Conservation (phyloP, 2,329 filamentous ascomycete species). For the Exophiala sideris region DNA sequence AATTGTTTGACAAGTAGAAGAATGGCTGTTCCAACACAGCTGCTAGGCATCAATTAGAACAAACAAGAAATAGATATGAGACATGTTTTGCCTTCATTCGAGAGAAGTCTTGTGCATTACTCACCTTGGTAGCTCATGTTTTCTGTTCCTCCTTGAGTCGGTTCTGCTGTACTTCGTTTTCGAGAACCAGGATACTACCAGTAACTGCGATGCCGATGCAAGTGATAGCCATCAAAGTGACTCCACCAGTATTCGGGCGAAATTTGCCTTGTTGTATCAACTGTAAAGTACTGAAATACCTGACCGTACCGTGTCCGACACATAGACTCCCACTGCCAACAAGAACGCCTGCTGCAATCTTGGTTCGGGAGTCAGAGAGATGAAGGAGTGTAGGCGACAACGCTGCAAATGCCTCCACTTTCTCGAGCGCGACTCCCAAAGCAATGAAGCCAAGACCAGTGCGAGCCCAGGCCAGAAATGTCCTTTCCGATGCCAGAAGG, state of each 20-base stretch:
- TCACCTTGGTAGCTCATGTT: not conserved
- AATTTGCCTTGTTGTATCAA: constrained; percentile 45
- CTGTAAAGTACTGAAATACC: constrained; percentile 47
- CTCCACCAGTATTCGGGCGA: constrained; percentile 19
- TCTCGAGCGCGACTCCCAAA: constrained; percentile 49
- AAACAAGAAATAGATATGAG: not conserved
- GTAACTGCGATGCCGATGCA: constrained; percentile 16
- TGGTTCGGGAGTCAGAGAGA: constrained; percentile 27
- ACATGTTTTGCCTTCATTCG: not conserved
- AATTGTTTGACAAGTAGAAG: not conserved
- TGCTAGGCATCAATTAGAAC: not conserved
- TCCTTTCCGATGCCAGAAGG: constrained; percentile 54
- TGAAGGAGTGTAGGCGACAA: constrained; percentile 17
- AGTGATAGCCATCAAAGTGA: constrained; percentile 17
- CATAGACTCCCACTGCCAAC: constrained; percentile 46
- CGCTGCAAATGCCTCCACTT: constrained; percentile 34
- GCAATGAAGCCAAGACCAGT: constrained; percentile 53
- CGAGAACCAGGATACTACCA: constrained; percentile 13
- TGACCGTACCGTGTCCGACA: constrained; percentile 46
- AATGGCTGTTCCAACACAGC: not conserved
- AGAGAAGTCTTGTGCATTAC: not conserved
- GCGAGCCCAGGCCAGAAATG: constrained; percentile 52
- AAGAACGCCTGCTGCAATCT: constrained; percentile 41
- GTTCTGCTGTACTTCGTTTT: constrained; percentile 12
- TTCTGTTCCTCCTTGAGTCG: constrained; percentile 1